These are phyloP conservation scores for Chlorella sorokiniana DNA, from an alignment of 139 green algal species.

Conservation along the genomic window DNA sequence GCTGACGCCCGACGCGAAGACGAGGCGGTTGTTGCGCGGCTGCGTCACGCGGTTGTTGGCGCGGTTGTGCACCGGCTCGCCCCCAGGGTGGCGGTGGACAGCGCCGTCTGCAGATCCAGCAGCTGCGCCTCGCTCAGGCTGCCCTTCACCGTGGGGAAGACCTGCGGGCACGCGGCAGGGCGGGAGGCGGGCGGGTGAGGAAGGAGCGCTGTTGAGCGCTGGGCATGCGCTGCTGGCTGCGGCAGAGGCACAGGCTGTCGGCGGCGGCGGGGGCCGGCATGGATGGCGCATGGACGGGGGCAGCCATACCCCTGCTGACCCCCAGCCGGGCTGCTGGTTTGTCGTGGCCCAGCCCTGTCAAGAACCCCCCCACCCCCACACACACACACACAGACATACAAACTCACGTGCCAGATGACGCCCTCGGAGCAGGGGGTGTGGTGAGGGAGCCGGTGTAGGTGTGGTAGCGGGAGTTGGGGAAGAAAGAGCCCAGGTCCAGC, in stretches of 20 bases:
- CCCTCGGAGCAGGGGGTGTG: conserved; percentile 68
- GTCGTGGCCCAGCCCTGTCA: no score
- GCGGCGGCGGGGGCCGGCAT: no score
- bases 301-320: no score
- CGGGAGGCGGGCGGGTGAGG: not conserved
- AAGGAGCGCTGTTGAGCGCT: not conserved
- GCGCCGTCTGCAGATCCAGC: not conserved
- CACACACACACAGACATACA: no score
- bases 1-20: not conserved
- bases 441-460: conserved; percentile 55
- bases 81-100: not conserved
- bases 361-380: no score
- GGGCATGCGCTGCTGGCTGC: not conserved
- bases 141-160: conserved; percentile 5
- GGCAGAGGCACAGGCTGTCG: no score
- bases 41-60: conserved; percentile 16
- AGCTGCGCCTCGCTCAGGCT: conserved; percentile 17
- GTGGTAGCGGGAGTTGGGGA: not conserved
- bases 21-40: conserved; percentile 4
- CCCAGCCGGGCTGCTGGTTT: no score
- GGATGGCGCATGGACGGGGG: no score
- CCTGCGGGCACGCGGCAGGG: not conserved
- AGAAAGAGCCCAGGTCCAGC: not conserved
- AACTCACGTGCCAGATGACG: conserved; percentile 61
- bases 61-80: not conserved